phyloP scores from a whole-genome alignment of 768 basidiomycete species.

The Pholiota molesta region DNA sequence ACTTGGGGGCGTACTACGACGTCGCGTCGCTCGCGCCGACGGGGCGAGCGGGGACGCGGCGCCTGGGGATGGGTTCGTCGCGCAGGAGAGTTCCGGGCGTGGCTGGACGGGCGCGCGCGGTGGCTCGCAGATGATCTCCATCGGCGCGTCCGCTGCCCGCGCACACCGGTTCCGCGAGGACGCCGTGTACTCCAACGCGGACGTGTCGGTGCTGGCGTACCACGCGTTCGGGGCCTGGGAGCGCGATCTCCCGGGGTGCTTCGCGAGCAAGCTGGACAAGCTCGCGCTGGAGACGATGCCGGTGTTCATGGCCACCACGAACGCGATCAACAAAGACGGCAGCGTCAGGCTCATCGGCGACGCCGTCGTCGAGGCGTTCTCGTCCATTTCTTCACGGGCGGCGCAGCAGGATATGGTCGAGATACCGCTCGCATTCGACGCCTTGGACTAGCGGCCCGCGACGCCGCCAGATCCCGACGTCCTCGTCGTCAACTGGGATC shows the following conservation, averaged over 20 bases:
- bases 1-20: conserved; percentile 56
- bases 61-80: conserved; percentile 31
- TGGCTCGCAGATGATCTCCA: conserved; percentile 45
- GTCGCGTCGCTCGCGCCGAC: conserved; percentile 26
- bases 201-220: conserved; percentile 28
- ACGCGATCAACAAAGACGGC: conserved; percentile 10
- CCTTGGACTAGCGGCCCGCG: not conserved
- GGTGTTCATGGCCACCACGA: conserved; percentile 20
- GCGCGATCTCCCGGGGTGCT: conserved; percentile 26
- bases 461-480: conserved; percentile 37
- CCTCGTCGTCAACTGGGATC: conserved; percentile 56
- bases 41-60: no score
- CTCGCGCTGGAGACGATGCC: conserved; percentile 22
- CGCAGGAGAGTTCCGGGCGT: conserved; percentile 36
- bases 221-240: conserved; percentile 21
- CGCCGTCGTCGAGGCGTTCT: conserved; percentile 20
- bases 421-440: not conserved
- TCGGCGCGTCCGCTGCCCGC: conserved; percentile 14
- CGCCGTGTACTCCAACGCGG: conserved; percentile 11
- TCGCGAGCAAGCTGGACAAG: conserved; percentile 23
- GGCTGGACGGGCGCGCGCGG: conserved; percentile 20
- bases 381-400: conserved; percentile 15
- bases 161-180: not conserved
- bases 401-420: conserved; percentile 14
- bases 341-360: conserved; percentile 12